Percentiles rank a stretch among this genome's conserved stretches.
These are phyloP conservation scores for Neurospora sp. DNA, from an alignment of 495 filamentous ascomycete genomes.

Conservation along the genomic window DNA sequence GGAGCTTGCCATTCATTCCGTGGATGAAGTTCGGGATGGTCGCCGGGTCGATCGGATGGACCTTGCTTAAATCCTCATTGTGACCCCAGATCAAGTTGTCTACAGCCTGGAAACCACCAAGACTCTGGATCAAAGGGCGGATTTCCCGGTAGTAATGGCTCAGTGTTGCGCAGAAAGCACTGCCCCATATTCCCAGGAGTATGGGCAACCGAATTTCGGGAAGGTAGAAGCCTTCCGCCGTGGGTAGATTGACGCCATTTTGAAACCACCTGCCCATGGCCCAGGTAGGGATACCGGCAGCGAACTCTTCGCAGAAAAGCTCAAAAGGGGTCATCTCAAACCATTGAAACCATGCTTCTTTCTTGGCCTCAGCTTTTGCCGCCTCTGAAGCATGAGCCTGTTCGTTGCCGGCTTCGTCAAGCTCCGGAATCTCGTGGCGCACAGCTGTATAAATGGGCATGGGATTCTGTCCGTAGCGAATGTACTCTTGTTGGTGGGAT, in stretches of 20 bases:
- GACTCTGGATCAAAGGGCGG: slow-evolving; percentile 60
- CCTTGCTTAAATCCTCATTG: slow-evolving; percentile 70
- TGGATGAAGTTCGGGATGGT: slow-evolving; percentile 77
- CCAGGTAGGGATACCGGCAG: slow-evolving; percentile 90
- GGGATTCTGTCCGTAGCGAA: slow-evolving; percentile 67
- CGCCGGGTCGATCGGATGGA: slow-evolving; percentile 88
- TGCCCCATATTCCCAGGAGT: slow-evolving; percentile 87
- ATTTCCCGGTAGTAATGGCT: slow-evolving; percentile 95
- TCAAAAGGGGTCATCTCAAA: slow-evolving; percentile 95
- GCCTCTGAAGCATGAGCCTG: slow-evolving; percentile 32
- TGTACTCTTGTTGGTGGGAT: slow-evolving; percentile 66
- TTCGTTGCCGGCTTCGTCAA: slow-evolving; percentile 35
- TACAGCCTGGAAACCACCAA: slow-evolving; percentile 66
- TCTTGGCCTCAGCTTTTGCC: slow-evolving; percentile 53
- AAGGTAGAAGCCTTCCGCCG: slow-evolving; percentile 44
- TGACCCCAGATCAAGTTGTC: slow-evolving; percentile 78
- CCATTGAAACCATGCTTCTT: slow-evolving; percentile 94
- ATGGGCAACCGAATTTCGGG: slow-evolving; percentile 75
- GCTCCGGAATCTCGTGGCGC: slow-evolving; percentile 83
- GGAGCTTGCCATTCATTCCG: slow-evolving; percentile 66
- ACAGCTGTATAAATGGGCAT: slow-evolving; percentile 93
- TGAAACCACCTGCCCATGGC: slow-evolving; percentile 76
- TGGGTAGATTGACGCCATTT: slow-evolving; percentile 53
- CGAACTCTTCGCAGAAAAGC: slow-evolving; percentile 84
- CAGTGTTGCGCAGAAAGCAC: slow-evolving; percentile 89